Conservation (phyloP, 192 early-diverging fungal genomes). For the Physocladia obscura region DNA sequence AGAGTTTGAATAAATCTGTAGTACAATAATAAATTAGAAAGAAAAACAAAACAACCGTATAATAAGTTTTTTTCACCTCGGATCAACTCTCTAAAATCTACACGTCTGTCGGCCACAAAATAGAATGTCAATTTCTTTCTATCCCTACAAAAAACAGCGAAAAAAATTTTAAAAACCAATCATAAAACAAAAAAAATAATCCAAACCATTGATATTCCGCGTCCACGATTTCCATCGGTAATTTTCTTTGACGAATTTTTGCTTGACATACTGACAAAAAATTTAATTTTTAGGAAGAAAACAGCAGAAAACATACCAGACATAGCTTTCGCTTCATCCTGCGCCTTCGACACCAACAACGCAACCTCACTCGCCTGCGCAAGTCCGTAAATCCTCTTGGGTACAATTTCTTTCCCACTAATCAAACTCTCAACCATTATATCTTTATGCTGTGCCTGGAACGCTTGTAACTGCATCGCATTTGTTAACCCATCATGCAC, state of each 20-base stretch:
- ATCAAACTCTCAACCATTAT: conserved; percentile 46
- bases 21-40: background rate
- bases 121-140: conserved; percentile 95
- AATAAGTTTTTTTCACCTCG: conserved; percentile 50
- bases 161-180: background rate
- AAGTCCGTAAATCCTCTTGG: conserved; percentile 86
- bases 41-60: background rate
- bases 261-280: conserved; percentile 68
- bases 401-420: conserved; percentile 73
- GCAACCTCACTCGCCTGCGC: conserved; percentile 80
- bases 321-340: conserved; percentile 89
- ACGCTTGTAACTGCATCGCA: conserved; percentile 48
- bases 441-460: conserved; percentile 54
- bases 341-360: conserved; percentile 73
- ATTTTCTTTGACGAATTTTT: conserved; percentile 84
- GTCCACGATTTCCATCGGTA: conserved; percentile 94
- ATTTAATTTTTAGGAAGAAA: background rate
- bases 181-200: conserved; percentile 17
- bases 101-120: conserved; percentile 88
- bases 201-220: conserved; percentile 95
- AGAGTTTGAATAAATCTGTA: conserved; percentile 88
- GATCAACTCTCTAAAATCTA: conserved; percentile 95
- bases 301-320: conserved; percentile 27
- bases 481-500: conserved; percentile 66
- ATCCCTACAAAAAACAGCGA: conserved; percentile 61